A percentile compares a stretch with the other conserved stretches of the same genome.
Conservation (phyloP, 2,329 filamentous ascomycete genomes). For the Periconia digitata region DNA sequence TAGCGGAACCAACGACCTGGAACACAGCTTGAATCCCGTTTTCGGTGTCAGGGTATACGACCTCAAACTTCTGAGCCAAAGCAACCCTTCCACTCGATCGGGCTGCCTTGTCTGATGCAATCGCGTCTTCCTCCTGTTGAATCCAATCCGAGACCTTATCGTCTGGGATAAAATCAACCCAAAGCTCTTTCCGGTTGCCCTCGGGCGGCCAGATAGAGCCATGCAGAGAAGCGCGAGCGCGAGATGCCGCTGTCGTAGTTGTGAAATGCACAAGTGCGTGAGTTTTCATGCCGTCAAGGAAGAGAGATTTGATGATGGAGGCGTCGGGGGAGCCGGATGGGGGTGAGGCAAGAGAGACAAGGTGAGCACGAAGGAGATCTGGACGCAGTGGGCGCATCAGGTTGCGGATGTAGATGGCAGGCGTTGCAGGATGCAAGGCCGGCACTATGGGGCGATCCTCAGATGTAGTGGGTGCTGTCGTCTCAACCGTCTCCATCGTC, state of each 20-base stretch:
- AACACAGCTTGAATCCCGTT: conserved; percentile 31
- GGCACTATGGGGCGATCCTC: conserved; percentile 38
- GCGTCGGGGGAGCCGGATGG: conserved; percentile 53
- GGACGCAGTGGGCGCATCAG: conserved; percentile 84
- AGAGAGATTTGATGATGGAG: conserved; percentile 67
- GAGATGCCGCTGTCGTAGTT: conserved; percentile 68
- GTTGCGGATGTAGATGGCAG: conserved; percentile 78
- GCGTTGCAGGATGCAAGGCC: conserved; percentile 46
- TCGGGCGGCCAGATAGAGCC: conserved; percentile 84
- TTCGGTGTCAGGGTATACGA: conserved; percentile 27
- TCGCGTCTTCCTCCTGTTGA: conserved; percentile 44
- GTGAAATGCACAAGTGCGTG: conserved; percentile 81
- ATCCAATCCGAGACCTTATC: conserved; percentile 76
- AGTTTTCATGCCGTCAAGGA: conserved; percentile 81
- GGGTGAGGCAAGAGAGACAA: conserved; percentile 68
- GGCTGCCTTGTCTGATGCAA: conserved; percentile 30
- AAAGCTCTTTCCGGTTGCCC: conserved; percentile 77
- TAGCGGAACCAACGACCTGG: conserved; percentile 34
- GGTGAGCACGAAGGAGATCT: conserved; percentile 65
- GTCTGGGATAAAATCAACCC: conserved; percentile 86
- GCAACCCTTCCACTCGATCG: conserved; percentile 20
- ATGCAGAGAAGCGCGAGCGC: conserved; percentile 76
- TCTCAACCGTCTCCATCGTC: conserved; percentile 8
- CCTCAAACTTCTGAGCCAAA: conserved; percentile 32
- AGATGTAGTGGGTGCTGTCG: conserved; percentile 15